Evolutionary conservation across 73 alveolate genomes (phyloP), one percentile per base, ranked within the genome.

Genomic region (Tetrahymena thermophila): DNA sequence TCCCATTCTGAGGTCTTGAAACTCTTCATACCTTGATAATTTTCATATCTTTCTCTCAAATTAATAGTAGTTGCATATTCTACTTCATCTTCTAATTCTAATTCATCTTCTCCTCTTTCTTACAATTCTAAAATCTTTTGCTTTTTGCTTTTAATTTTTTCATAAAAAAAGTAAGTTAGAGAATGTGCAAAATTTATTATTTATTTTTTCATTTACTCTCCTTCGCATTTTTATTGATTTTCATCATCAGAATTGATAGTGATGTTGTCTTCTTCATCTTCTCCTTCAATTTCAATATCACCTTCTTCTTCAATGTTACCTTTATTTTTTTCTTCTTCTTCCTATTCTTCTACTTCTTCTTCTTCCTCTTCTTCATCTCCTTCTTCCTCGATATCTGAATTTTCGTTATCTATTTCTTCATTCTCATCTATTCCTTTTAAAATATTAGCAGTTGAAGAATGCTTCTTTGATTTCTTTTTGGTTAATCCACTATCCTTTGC

Each of bases 1-100:
- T 99, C 99, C 99, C 99, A 99, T 35, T 98, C 97, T 42, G 99
- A 98, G 83, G 99, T 98, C 89, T 99, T 98, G 95, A 99, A 97
- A 58, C 99, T 98, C 85, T 99, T 99, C 56, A 99, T 96, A 14
- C 99, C 99, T 55, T 99, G 93, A 97, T 99, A 99, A 96, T 98
- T 97, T 38, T 96, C 97, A 16, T 95, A 93, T 95, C 96, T 83
- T 34, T 95, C 97, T 58, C 96, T 95, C 95, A 94, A 56, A 35
- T 94, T 95, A 14, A 84, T 93, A 25, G 94, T 85, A 25, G 94
- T 94, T 17, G 85, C 84, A 84, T 95, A 95, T 34, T 95, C 97
- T 15, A 95, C 85, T 40, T 95, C 97, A 95, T 95, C 97, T 43
- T 95, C 97, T 85, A 85, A 95, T 56, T 95, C 97, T 35, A 95